A percentile compares a stretch with the other conserved stretches of the same genome.
phyloP scores from a whole-genome alignment of 1,139 yeast species.

The Sugiyamaella pinicola region DNA sequence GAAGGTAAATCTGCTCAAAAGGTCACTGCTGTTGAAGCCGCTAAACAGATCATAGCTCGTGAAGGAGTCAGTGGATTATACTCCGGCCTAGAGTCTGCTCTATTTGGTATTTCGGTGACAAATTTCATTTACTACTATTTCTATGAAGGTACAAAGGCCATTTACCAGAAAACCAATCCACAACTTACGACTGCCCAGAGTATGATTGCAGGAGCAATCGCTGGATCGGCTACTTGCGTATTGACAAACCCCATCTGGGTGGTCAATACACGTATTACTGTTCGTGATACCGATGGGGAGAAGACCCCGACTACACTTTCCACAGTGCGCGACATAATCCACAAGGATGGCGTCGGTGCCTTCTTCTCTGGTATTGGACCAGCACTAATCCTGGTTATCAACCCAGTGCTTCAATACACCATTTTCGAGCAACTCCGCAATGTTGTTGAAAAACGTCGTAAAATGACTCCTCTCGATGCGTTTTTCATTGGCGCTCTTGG shows the following conservation, averaged over 20 bases:
- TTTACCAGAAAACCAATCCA: slow-evolving; percentile 49
- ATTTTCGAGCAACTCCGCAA: slow-evolving; percentile 85
- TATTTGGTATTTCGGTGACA: slow-evolving; percentile 81
- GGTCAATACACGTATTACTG: slow-evolving; percentile 86
- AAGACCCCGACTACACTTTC: slow-evolving; percentile 49
- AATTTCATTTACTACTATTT: slow-evolving; percentile 90
- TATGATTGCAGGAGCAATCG: slow-evolving; percentile 77
- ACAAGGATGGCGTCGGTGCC: slow-evolving; percentile 69
- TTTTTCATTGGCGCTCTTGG: slow-evolving; percentile 88
- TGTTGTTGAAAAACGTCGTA: slow-evolving; percentile 57
- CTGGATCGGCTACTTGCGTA: slow-evolving; percentile 83
- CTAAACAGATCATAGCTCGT: slow-evolving; percentile 53
- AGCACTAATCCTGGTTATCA: slow-evolving; percentile 78
- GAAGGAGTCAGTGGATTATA: slow-evolving; percentile 77
- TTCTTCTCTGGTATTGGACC: slow-evolving; percentile 81
- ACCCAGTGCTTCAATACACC: slow-evolving; percentile 91
- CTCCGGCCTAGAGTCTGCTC: slow-evolving; percentile 84
- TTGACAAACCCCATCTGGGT: slow-evolving; percentile 97
- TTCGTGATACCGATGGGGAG: slow-evolving; percentile 46
- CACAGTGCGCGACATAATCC: slow-evolving; percentile 62
- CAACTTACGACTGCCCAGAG: slow-evolving; percentile 62
- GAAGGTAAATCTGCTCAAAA: slow-evolving; percentile 34
- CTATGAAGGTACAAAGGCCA: slow-evolving; percentile 69
- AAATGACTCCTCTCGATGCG: slow-evolving; percentile 61
- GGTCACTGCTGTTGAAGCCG: slow-evolving; percentile 42